Evolutionary conservation across 163 green algal species (phyloP).

Genomic region (Volvox carteri): DNA sequence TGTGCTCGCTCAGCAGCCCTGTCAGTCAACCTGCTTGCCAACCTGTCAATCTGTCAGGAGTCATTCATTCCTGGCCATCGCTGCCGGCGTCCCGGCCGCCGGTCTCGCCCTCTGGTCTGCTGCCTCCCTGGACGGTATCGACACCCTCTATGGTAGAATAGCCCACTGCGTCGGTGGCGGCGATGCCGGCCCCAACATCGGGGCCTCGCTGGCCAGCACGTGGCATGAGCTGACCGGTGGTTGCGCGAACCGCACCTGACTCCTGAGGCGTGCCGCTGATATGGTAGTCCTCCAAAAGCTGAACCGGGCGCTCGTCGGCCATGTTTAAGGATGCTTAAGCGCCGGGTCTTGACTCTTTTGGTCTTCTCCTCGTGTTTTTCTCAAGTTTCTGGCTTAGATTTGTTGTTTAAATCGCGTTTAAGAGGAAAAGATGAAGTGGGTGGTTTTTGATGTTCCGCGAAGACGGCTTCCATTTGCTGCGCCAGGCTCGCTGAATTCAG

Average conservation of each 20-base stretch:
- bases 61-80: background rate
- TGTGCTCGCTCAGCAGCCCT: too few species aligned
- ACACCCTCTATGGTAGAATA: background rate
- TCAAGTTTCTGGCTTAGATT: too few species aligned
- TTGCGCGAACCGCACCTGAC: background rate
- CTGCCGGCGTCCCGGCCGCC: conserved; percentile 8
- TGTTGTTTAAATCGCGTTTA: too few species aligned
- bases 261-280: background rate
- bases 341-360: too few species aligned
- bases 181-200: conserved; percentile 19
- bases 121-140: background rate
- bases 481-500: too few species aligned
- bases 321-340: too few species aligned
- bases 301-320: background rate
- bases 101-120: background rate
- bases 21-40: too few species aligned
- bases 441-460: too few species aligned
- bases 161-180: background rate
- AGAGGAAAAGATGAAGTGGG: too few species aligned
- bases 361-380: background rate
- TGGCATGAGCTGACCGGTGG: conserved; percentile 27
- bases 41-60: too few species aligned
- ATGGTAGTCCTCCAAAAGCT: background rate
- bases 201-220: conserved; percentile 5
- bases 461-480: too few species aligned